Conservation (phyloP, 495 filamentous ascomycete genomes). For the Penicillium longicatenatum region DNA sequence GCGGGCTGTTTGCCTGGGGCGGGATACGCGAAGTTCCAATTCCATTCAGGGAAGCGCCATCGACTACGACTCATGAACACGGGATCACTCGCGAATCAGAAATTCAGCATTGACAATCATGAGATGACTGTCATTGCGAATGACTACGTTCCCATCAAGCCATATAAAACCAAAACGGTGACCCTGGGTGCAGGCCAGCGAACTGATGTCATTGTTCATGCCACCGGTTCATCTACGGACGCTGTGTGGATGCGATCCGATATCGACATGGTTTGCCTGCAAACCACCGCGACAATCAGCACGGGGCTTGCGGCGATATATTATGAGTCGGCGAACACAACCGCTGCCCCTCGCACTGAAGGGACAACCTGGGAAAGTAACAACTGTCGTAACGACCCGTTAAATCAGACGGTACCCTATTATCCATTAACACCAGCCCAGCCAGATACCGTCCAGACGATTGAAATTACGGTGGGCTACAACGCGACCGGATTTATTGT, state of each 20-base stretch:
- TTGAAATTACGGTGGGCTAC: too few relatives aligned
- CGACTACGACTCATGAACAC: not conserved
- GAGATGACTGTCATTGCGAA: conserved; percentile 39
- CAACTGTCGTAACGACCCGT: too few relatives aligned
- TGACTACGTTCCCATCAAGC: conserved; percentile 45
- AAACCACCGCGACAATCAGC: not conserved
- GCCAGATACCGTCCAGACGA: not conserved
- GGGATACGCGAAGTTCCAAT: not conserved
- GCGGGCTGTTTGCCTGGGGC: not conserved
- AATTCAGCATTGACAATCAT: conserved; percentile 42
- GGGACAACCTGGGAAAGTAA: too few relatives aligned
- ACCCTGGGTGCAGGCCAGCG: not conserved
- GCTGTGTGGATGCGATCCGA: not conserved
- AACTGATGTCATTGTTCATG: not conserved
- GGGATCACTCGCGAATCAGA: not conserved
- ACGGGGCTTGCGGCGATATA: too few relatives aligned
- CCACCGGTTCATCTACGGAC: too few relatives aligned
- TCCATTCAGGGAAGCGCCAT: not conserved
- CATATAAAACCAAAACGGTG: conserved; percentile 24
- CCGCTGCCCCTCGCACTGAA: too few relatives aligned
- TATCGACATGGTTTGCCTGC: too few relatives aligned
- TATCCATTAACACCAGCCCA: too few relatives aligned
- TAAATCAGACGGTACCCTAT: too few relatives aligned
- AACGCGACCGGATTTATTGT: too few relatives aligned
- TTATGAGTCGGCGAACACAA: too few relatives aligned